Percentiles rank a stretch among this genome's conserved stretches.
These are phyloP conservation scores for Thymus quinquecostatus DNA, from an alignment of 257 asterid genomes.

Conservation along the genomic window DNA sequence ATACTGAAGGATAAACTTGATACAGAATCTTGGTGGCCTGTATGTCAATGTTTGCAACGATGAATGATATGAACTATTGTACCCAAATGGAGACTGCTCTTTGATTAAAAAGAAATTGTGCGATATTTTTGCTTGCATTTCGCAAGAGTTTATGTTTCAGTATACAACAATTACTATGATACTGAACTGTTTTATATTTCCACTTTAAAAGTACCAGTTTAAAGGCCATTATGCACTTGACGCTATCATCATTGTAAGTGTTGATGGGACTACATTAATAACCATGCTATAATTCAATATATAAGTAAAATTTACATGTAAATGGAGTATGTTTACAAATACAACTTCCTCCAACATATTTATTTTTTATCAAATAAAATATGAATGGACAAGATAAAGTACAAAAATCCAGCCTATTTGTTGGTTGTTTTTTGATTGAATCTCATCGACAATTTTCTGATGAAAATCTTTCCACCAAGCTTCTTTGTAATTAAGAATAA, in stretches of 20 bases:
- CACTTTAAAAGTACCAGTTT: not conserved
- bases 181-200: slow-evolving; percentile 1
- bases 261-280: not conserved
- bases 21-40: slow-evolving; percentile 87
- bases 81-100: slow-evolving; percentile 3
- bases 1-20: slow-evolving; percentile 74
- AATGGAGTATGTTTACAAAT: slow-evolving; percentile 7
- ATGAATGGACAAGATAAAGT: not conserved
- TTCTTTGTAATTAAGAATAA: not conserved
- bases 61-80: slow-evolving; percentile 21
- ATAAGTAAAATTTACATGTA: not conserved
- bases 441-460: not conserved
- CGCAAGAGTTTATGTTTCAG: not conserved
- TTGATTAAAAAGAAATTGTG: not conserved
- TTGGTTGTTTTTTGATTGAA: not conserved
- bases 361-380: not conserved
- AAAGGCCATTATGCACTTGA: not conserved
- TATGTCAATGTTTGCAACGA: slow-evolving; percentile 32
- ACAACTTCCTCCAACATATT: slow-evolving; percentile 5
- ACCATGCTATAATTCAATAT: not conserved
- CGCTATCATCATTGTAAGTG: slow-evolving; percentile 6
- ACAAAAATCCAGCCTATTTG: slow-evolving; percentile 14
- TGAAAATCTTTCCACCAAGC: not conserved
- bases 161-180: not conserved
- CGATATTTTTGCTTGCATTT: slow-evolving; percentile 9